Evolutionary conservation across 164 flowering plant species (phyloP).

Genomic region (Euptelea pleiosperma): DNA sequence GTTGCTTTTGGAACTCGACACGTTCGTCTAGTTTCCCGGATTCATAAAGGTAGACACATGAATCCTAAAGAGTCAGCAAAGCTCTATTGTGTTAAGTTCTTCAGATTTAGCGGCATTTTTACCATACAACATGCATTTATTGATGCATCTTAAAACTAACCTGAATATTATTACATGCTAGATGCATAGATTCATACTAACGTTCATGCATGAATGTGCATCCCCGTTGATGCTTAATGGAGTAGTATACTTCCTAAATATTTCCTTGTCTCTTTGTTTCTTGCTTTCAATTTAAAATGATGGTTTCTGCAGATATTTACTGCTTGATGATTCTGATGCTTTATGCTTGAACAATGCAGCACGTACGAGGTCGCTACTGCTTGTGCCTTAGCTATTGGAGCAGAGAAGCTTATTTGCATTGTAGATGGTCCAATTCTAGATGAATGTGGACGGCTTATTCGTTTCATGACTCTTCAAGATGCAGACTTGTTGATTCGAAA

Average conservation of each 20-base stretch:
- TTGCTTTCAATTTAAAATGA: neutral
- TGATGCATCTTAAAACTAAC: neutral
- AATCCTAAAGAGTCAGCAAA: neutral
- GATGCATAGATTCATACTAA: neutral
- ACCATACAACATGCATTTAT: neutral
- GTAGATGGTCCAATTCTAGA: constrained; percentile 91
- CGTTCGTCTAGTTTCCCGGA: neutral
- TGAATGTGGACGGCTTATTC: constrained; percentile 71
- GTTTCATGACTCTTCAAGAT: constrained; percentile 81
- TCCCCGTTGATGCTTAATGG: neutral
- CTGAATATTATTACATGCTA: neutral
- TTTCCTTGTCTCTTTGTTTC: neutral
- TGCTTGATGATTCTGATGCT: neutral
- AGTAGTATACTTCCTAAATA: no score
- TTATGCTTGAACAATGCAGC: constrained; percentile 40
- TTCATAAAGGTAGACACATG: neutral
- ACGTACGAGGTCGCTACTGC: constrained; percentile 99
- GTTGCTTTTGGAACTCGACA: no score
- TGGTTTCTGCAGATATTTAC: constrained; percentile 1
- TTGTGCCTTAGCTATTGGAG: constrained; percentile 89
- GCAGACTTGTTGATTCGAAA: constrained; percentile 76
- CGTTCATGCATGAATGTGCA: neutral
- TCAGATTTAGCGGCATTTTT: no score
- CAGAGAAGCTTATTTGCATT: constrained; percentile 94
- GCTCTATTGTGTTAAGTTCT: no score